A percentile compares a stretch with the other conserved stretches of the same genome.
Conservation (phyloP, 1,284 basidiomycete species). For the Sanghuangporus sanghuang region DNA sequence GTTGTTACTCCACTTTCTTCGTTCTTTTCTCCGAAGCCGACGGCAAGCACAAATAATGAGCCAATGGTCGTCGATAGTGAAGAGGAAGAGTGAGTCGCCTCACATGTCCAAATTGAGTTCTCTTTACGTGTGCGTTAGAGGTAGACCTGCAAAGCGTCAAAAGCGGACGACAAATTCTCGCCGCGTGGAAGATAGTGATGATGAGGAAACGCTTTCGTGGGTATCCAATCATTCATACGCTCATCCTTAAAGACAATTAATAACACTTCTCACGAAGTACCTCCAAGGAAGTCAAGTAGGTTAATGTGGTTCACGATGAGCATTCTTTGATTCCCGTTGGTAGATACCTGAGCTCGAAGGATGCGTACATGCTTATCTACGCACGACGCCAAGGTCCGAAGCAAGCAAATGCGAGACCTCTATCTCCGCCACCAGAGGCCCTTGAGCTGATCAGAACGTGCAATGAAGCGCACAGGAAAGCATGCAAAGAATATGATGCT, state of each 20-base stretch:
- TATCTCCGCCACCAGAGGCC: slow-evolving; percentile 45
- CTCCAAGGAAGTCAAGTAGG: neutral
- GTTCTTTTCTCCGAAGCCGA: slow-evolving; percentile 10
- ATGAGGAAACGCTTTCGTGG: slow-evolving; percentile 42
- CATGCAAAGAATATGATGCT: slow-evolving; percentile 43
- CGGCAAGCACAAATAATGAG: slow-evolving; percentile 11
- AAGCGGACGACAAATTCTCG: slow-evolving; percentile 27
- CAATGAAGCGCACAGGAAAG: slow-evolving; percentile 49
- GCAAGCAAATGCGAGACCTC: neutral
- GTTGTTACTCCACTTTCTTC: slow-evolving; percentile 55
- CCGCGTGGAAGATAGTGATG: slow-evolving; percentile 58
- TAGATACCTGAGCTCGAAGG: slow-evolving; percentile 54
- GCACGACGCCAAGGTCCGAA: slow-evolving; percentile 34
- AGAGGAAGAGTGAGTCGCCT: neutral
- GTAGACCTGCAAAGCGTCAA: slow-evolving; percentile 13
- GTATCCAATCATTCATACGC: slow-evolving; percentile 12
- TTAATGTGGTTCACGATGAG: neutral
- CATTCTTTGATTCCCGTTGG: neutral
- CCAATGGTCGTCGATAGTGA: slow-evolving; percentile 12
- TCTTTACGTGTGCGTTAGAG: neutral
- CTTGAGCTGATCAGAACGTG: slow-evolving; percentile 46
- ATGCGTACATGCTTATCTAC: slow-evolving; percentile 93
- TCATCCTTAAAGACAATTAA: neutral
- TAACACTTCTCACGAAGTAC: neutral
- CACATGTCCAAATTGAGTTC: neutral